Evolutionary conservation across 1,284 basidiomycete genomes (phyloP), one percentile per base, ranked within the genome.

Genomic region (Pyrrhoderma lamaoense): DNA sequence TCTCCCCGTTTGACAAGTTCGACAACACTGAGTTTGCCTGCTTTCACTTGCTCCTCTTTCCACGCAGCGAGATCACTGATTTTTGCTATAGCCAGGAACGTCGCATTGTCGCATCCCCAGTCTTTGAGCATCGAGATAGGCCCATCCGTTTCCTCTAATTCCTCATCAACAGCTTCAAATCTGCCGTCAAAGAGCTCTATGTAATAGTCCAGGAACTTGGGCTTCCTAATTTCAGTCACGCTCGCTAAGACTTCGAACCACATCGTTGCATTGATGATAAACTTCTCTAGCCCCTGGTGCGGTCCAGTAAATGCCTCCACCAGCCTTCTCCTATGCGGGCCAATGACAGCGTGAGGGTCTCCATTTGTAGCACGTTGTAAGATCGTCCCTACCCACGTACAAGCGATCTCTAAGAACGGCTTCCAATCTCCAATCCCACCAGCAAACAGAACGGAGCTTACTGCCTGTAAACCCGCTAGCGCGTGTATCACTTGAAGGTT

Each of bases 201-300:
- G 60, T 88, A 83, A 31, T 74, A 69, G 0, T 63, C 45, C 22
- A 85, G 64, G 62, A 89, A 80, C 37, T 69, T 65, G 7, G 87
- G 86, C 2, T 68, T 61, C 55, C 73, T 61, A 56, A 76, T 70
- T 21, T 77, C 79, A 5, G 86, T 87, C 39, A 87, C 76, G 1
- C 82, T 79, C 4, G 85, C 85, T 39, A 90, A 72, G 37, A 90
- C 85, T 64, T 91, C 88, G 61, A 88, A 89, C 88, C 88, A 90
- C 55, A 91, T 81, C 37, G 85, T 79, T 21, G 85, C 85, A 64
- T 85, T 85, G 65, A 89, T 75, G 58, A 90, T 80, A 64, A 88
- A 89, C 34, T 68, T 76, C 62, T 68, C 73, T 14, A 55, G 40
- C 31, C 39, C 45, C 9, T 42, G 34, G 2, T 42, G 27, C 19